Conservation (phyloP, 2,329 filamentous ascomycete genomes). For the Apiospora saccharicola region DNA sequence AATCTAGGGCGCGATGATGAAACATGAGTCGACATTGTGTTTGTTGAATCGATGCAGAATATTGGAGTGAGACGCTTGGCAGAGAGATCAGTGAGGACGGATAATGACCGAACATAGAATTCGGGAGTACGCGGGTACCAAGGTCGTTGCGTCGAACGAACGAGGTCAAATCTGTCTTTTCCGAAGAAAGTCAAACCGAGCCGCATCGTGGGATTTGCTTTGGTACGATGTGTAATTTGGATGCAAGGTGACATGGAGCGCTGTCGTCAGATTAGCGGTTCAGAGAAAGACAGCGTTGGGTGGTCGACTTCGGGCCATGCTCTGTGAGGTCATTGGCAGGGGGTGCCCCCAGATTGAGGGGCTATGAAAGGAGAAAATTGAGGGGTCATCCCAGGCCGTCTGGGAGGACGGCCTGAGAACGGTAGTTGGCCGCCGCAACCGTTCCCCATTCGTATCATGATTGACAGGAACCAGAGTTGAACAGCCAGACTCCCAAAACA, state of each 20-base stretch:
- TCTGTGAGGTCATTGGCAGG: constrained; percentile 10
- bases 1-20: not conserved
- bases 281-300: not conserved
- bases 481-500: not conserved
- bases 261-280: constrained; percentile 15
- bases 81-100: not conserved
- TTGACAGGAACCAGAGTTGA: constrained; percentile 5
- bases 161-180: not conserved
- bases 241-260: constrained; percentile 9
- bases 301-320: not conserved
- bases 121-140: not conserved
- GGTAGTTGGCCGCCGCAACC: not conserved
- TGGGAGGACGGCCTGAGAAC: not conserved
- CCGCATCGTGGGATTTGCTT: constrained; percentile 7
- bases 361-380: not conserved
- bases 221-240: not conserved
- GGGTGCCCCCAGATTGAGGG: constrained; percentile 17
- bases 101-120: not conserved
- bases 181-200: constrained; percentile 1
- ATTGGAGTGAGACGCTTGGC: constrained; percentile 18
- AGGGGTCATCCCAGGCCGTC: constrained; percentile 7
- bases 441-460: constrained; percentile 3
- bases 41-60: constrained; percentile 2
- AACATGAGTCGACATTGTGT: constrained; percentile 8
- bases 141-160: not conserved